Conservation (phyloP, 2,329 filamentous ascomycete species). For the Calonectria fujianensis region DNA sequence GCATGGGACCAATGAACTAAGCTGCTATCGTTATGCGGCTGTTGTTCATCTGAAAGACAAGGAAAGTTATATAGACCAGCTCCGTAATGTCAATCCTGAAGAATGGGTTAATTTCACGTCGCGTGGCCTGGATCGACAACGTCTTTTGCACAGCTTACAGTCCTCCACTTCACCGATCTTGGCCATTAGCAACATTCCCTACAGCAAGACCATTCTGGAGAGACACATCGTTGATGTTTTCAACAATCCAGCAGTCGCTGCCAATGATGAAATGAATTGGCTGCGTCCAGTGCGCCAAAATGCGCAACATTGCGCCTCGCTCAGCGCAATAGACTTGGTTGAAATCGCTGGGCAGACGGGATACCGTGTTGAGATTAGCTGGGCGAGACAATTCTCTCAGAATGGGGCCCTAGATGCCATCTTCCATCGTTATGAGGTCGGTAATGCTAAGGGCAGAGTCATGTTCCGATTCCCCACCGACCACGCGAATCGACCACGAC, state of each 20-base stretch:
- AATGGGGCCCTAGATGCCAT: conserved; percentile 54
- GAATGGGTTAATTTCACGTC: too few species aligned
- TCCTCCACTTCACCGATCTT: too few species aligned
- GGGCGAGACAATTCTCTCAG: conserved; percentile 62
- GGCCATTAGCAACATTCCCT: too few species aligned
- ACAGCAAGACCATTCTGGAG: too few species aligned
- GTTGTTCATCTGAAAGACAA: too few species aligned
- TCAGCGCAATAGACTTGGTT: conserved; percentile 44
- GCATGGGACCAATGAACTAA: conserved; percentile 52
- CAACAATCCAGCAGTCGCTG: conserved; percentile 20
- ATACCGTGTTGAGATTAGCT: conserved; percentile 68
- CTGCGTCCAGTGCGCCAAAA: conserved; percentile 17
- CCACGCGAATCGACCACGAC: background rate
- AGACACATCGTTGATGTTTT: conserved; percentile 40
- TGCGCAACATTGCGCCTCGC: conserved; percentile 28
- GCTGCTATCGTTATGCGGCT: conserved; percentile 55
- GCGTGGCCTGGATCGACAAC: too few species aligned
- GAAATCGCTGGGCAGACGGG: conserved; percentile 58
- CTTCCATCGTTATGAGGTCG: conserved; percentile 60
- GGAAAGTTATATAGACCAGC: too few species aligned
- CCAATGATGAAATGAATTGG: conserved; percentile 44
- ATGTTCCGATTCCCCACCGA: conserved; percentile 53
- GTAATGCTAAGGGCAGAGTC: conserved; percentile 1
- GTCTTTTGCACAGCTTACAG: too few species aligned
- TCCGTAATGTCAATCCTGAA: too few species aligned